Conservation (phyloP, 768 basidiomycete genomes). For the Rubroboletus pulcherrimus region DNA sequence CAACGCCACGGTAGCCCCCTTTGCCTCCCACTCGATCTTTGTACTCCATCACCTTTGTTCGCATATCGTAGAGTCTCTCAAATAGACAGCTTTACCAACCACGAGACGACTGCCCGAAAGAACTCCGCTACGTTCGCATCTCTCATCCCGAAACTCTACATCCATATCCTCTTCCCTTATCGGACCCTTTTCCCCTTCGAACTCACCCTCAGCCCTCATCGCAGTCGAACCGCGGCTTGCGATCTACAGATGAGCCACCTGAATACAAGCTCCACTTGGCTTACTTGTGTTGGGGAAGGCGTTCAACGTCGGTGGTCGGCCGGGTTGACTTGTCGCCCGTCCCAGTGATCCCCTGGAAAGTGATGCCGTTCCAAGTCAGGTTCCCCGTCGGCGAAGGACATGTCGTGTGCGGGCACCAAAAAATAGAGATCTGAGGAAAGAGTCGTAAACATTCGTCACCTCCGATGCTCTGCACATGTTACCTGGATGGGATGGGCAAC, state of each 20-base stretch:
- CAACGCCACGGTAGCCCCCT: no score
- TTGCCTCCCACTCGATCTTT: no score
- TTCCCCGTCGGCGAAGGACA: not conserved
- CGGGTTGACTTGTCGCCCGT: conserved; percentile 1
- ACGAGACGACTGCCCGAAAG: no score
- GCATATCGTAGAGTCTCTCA: no score
- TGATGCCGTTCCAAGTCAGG: conserved; percentile 7
- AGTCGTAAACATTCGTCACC: not conserved
- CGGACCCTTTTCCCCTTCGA: no score
- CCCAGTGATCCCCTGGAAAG: conserved; percentile 5
- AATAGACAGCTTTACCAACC: no score
- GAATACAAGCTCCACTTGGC: not conserved
- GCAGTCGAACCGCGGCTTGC: no score
- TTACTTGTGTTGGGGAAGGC: not conserved
- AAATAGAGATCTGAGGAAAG: not conserved
- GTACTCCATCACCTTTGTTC: no score
- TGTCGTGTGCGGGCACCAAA: conserved; percentile 1
- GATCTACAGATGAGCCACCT: not conserved
- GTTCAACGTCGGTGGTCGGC: not conserved
- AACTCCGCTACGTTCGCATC: no score
- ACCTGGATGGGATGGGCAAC: conserved; percentile 11
- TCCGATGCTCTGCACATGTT: not conserved
- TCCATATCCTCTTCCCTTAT: no score
- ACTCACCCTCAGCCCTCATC: no score
- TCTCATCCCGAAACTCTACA: no score